Evolutionary conservation across 345 rosid species (phyloP), one percentile per base, ranked within the genome.

Genomic region (Alliaria petiolata): DNA sequence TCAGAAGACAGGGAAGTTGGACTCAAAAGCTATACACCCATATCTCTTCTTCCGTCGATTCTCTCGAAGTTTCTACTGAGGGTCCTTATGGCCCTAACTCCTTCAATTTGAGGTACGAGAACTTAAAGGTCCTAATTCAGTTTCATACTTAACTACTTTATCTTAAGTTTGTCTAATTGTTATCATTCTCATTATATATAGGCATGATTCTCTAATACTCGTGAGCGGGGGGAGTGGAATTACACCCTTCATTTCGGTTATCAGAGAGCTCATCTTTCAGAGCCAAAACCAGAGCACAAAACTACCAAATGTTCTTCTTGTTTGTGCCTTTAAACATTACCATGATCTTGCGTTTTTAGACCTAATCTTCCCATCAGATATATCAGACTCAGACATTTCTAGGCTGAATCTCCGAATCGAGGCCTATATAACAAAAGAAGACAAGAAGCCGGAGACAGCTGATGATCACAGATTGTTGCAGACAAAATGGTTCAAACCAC

Each of bases 221-320:
- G 78, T 91, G 63, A 81, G 92, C 6, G 98, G 97, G 55, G 97
- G 95, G n/a, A 89, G 95, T 7, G 91, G 90, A 44, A 79, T 93
- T 17, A 84, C 97, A 5, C 96, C 98, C 15, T 86, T 89, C 76
- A 84, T 91, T 57, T 87, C 95, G 10, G 83, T 91, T 17, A 80
- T 85, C 16, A 79, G 93, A 22, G 90, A 93, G 36, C 85, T 93
- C 73, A 67, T 87, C 7, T 82, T 25, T 25, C 56, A 56, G 16
- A 69, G 82, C 78, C 79, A 69, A 38, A 72, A 63, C 10, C 53
- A 71, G 13, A 58, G 31, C 33, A 51, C 47, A 59, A 82, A 74
- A 74, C 79, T 78, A 53, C 97, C 91, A 1, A 52, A 64, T 60
- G 53, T 91, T 28, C 72, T 80, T 56, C 96, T 91, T 15, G 67